Evolutionary conservation across 2,329 filamentous ascomycete species (phyloP), one percentile per base, ranked within the genome.

Genomic region (Trichoderma sp.): DNA sequence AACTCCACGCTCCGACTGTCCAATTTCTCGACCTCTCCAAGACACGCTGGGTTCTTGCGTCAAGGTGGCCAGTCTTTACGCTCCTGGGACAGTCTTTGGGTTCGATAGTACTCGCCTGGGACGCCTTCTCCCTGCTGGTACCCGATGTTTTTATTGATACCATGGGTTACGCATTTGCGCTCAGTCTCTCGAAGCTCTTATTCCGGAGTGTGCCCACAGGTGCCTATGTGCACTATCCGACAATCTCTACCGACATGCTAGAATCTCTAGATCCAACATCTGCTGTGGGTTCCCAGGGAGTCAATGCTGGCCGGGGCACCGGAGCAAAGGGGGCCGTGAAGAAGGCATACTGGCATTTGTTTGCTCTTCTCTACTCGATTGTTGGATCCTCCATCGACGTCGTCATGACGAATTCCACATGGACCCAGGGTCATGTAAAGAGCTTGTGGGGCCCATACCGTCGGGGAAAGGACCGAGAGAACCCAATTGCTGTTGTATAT

Each of bases 171-270:
- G 95, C 96, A 31, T 99, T 98, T 82, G 90, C 94, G 0, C 89
- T 98, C 12, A 95, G 94, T 9, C 88, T 98, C 3, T 93, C 89
- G 83, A 97, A 95, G 82, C 89, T 93, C 77, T 87, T 98, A 29
- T 98, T 98, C 82, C 93, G 90, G 0, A 84, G 86, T 45, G 90
- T 98, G 1, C 94, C 96, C 0, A 98, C 95, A 0, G 95, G 91
- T 63, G 95, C 97, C 71, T 99, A 99, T 82, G 95, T 98, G 1
- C 97, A 99, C 85, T 99, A 98, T 82, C 97, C 97, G 1, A 98
- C 96, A 74, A 99, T 99, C 72, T 98, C 95, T 3, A 99, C 95
- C 68, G 97, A 99, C 81, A 99, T 99, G 97, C 90, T 99, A 4
- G 89, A 91, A 27, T 96, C 94, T 21, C 90, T 98, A 5, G 91